phyloP scores from a whole-genome alignment of 306 rosid species.

The Parietaria judaica region DNA sequence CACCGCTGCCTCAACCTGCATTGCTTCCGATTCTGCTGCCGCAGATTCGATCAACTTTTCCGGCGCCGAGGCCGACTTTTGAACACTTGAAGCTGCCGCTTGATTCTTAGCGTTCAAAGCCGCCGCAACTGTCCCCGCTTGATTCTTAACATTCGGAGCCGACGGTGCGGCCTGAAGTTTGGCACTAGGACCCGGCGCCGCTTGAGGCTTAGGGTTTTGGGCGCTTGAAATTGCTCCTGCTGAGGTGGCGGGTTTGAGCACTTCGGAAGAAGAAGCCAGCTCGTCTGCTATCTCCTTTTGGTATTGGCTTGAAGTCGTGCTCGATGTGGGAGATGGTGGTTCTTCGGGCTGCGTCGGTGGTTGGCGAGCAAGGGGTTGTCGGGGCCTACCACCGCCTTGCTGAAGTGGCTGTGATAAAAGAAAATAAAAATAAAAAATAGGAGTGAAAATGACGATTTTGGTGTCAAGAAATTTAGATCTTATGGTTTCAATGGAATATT shows the following conservation, averaged over 20 bases:
- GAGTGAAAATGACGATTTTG: too few species aligned
- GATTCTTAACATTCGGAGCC: not conserved
- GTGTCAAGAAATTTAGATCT: too few species aligned
- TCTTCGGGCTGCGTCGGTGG: slow-evolving; percentile 17
- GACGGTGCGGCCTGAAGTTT: not conserved
- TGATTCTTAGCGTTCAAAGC: not conserved
- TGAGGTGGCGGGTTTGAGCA: slow-evolving; percentile 14
- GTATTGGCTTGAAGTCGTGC: slow-evolving; percentile 27
- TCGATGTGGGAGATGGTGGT: slow-evolving; percentile 30
- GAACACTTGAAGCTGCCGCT: slow-evolving; percentile 8
- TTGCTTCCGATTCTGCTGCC: slow-evolving; percentile 19
- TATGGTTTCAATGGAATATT: too few species aligned
- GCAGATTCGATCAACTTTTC: slow-evolving; percentile 18
- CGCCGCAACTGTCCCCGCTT: not conserved
- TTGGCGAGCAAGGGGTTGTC: slow-evolving; percentile 21
- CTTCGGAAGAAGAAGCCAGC: slow-evolving; percentile 17
- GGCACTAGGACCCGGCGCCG: not conserved
- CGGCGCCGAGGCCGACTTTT: slow-evolving; percentile 12
- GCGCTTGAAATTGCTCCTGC: not conserved
- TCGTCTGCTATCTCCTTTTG: slow-evolving; percentile 31
- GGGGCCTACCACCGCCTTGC: slow-evolving; percentile 32
- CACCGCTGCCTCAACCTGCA: slow-evolving; percentile 21
- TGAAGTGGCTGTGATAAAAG: slow-evolving; percentile 36
- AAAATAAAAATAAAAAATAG: too few species aligned
- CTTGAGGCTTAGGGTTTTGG: slow-evolving; percentile 1